Conservation (phyloP, 2,329 filamentous ascomycete genomes). For the Ophiostoma perfectum region DNA sequence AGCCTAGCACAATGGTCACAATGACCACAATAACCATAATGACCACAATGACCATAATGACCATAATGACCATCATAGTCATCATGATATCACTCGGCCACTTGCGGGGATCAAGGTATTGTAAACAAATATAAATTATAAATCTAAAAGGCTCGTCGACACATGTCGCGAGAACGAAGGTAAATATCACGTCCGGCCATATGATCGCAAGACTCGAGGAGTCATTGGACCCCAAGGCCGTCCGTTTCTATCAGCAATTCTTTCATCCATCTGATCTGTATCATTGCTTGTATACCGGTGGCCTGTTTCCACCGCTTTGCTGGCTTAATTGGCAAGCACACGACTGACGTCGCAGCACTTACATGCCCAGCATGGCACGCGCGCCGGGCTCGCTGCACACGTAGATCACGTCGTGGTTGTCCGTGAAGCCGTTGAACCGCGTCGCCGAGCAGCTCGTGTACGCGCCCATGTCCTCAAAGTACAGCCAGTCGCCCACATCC, state of each 20-base stretch:
- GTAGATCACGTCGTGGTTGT: constrained; percentile 88
- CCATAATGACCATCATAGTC: too few species aligned
- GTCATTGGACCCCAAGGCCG: too few species aligned
- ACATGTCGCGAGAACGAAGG: constrained; percentile 7
- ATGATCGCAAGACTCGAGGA: too few species aligned
- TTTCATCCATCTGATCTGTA: not conserved
- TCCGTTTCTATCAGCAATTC: not conserved
- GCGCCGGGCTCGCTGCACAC: constrained; percentile 91
- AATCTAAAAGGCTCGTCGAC: not conserved
- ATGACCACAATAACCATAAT: too few species aligned
- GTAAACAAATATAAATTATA: not conserved
- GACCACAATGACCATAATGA: too few species aligned
- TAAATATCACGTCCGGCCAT: not conserved
- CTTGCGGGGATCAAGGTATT: not conserved
- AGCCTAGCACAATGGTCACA: not conserved
- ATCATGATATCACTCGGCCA: constrained; percentile 2
- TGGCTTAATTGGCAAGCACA: not conserved
- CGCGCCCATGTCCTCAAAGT: constrained; percentile 97
- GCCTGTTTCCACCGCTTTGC: not conserved
- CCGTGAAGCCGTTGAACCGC: constrained; percentile 93
- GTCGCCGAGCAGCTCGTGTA: constrained; percentile 98
- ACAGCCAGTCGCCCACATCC: constrained; percentile 94
- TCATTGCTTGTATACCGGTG: not conserved
- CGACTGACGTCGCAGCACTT: not conserved
- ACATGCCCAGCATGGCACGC: constrained; percentile 57